Percentiles rank a stretch among this genome's conserved stretches.
Evolutionary conservation across 345 rosid species (phyloP).

Genomic region (Eucalyptus urophylla): DNA sequence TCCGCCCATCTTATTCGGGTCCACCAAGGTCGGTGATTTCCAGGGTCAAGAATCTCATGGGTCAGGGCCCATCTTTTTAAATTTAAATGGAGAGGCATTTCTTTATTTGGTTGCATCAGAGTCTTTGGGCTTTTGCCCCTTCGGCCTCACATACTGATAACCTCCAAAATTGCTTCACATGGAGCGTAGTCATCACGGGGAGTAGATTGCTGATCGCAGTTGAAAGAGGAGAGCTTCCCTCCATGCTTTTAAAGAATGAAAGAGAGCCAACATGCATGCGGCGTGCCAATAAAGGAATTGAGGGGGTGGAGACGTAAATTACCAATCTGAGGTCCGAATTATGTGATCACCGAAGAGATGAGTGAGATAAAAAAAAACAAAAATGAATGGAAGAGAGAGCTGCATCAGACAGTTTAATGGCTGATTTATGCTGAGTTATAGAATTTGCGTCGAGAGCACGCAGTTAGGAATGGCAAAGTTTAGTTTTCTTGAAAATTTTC

Average conservation of each 20-base stretch:
- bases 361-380: background rate
- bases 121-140: background rate
- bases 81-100: background rate
- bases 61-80: background rate
- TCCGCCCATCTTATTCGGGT: background rate
- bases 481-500: background rate
- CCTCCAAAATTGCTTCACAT: background rate
- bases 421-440: background rate
- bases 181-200: background rate
- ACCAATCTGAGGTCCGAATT: background rate
- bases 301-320: background rate
- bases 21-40: background rate
- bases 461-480: background rate
- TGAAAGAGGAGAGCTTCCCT: background rate
- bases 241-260: background rate
- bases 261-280: background rate
- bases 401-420: background rate
- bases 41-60: background rate
- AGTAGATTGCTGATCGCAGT: background rate
- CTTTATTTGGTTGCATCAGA: background rate
- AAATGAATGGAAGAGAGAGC: background rate
- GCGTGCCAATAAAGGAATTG: background rate
- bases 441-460: background rate
- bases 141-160: background rate
- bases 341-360: background rate